Base-by-base conservation (phyloP, 2,329 filamentous ascomycete species). In the Aotearoamyces nothofagi region DNA sequence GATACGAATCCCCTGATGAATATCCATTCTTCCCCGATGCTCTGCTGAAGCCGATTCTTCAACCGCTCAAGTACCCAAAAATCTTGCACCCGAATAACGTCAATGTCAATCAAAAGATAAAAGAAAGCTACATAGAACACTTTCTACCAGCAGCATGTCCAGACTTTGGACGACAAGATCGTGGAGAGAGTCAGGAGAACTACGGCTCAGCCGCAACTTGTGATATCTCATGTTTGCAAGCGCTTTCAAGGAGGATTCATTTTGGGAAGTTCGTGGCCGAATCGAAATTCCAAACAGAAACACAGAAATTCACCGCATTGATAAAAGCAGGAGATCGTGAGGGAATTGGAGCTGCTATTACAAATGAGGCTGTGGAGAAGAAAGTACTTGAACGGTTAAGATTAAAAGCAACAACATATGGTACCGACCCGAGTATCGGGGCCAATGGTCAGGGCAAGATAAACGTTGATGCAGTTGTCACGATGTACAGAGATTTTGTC, bases 261-360 rank as follows among this genome's bases (percentile, higher is more conserved):
- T 98, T 93, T 58, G 90, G 90, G 42, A 98, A 96, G 58, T 96
- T 96, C 47, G 90, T 98, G 6, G 90, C 90, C 24, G 90, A 98
- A 63, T 76, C 78, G 34, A 98, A 98, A 59, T 98, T 94, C 56
- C 69, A 69, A 43, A 76, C 78, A 26, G 81, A 96, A 42, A 67
- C 73, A 16, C 81, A 86, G 43, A 68, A 60, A 37, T 98, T 87
- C 51, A 86, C 80, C 5, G 63, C 62, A 37, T 55, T 96, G 54
- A 96, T 98, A 57, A 73, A 76, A 52, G 77, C 72, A 2, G 73
- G 64, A 36, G 86, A 98, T 53, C 65, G 79, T 5, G 60, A 74
- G 31, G 87, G 78, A 2, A 87, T 98, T 41, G 84, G 78, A 45
- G 76, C 74, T 17, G 84, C 86, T 20, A 98, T 98, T 51, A 96